These are phyloP conservation scores for Aspergillus wentii DNA, from an alignment of 495 filamentous ascomycete genomes.

Conservation along the genomic window DNA sequence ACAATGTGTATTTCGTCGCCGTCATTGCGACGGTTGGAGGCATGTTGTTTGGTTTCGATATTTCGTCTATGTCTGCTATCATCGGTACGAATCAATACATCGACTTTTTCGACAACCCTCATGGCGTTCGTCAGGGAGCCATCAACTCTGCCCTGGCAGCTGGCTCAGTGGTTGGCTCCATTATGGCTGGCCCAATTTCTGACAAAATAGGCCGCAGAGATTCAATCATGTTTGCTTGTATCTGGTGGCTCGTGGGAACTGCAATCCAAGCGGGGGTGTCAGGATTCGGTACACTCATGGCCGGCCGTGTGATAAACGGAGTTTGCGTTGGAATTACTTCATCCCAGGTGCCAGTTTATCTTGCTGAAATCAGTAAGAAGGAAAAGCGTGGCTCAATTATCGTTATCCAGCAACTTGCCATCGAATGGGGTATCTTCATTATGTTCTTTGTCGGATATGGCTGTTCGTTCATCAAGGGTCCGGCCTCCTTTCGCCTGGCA, in stretches of 20 bases:
- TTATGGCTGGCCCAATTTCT: constrained; percentile 53
- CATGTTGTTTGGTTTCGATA: constrained; percentile 62
- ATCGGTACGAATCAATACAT: constrained; percentile 61
- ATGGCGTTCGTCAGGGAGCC: constrained; percentile 50
- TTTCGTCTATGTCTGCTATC: constrained; percentile 62
- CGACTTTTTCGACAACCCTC: constrained; percentile 55
- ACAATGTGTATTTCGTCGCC: constrained; percentile 61
- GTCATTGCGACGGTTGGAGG: constrained; percentile 58
- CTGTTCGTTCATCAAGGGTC: constrained; percentile 53
- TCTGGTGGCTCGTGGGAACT: constrained; percentile 61
- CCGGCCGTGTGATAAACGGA: constrained; percentile 60
- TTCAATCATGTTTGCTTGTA: constrained; percentile 53
- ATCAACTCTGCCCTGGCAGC: constrained; percentile 59
- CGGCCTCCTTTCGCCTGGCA: constrained; percentile 57
- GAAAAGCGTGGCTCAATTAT: constrained; percentile 58
- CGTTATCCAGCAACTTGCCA: constrained; percentile 62
- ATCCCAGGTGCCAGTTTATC: constrained; percentile 64
- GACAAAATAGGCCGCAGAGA: constrained; percentile 58
- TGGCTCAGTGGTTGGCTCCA: constrained; percentile 54
- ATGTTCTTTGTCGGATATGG: constrained; percentile 50
- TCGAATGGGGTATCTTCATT: constrained; percentile 55
- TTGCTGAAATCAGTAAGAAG: constrained; percentile 59
- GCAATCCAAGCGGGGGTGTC: constrained; percentile 51
- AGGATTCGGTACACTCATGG: constrained; percentile 51
- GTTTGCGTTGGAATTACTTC: constrained; percentile 62